Base-by-base conservation (phyloP, 371 early-diverging fungal species). In the Mortierella sp. region DNA sequence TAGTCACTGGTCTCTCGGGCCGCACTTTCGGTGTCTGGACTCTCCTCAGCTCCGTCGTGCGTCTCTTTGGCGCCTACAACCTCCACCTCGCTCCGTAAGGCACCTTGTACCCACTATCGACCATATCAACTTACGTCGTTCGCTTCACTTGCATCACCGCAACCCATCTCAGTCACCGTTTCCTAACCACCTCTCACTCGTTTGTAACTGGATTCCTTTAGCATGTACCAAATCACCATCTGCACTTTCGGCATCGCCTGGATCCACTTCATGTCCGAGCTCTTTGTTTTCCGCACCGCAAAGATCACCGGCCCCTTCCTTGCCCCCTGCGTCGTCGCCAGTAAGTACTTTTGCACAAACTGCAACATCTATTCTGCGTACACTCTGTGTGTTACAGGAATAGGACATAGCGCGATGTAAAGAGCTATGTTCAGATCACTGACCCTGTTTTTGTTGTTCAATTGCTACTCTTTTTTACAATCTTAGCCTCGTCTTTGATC, bases 11-110 rank as follows among this genome's bases (percentile, higher is more conserved):
- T 43, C 87, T 96, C 75, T 90, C 93, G 54, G 89, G 93, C 26
- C 93, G 96, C 28, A 88, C 95, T 76, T 95, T 96, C 91, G 96
- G 95, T 13, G 90, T 92, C 40, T 97, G 96, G 96, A 96, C 96
- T 16, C 88, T 94, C 87, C 90, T 93, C 57, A 92, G 93, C 11
- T 93, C 92, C 55, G 90, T 94, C 75, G 89, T 97, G 64, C 94
- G 97, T 72, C 88, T 95, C 74, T 95, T 95, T 86, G 91, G 92
- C 57, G 95, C 96, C 19, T 96, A 93, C 86, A 91, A 96, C 86
- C 90, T 96, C 69, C 87, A 91, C 75, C 90, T 95, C 79, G 88
- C 89, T 74, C 91, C 90, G 95, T 95, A 90, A 80, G 93, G 90
- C 11, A 14, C 54, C 13, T 55, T 48, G 37, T n/a, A 43, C 19